Percentiles rank a stretch among this genome's conserved stretches.
These are phyloP conservation scores for Zymoseptoria ardabiliae DNA, from an alignment of 2,329 filamentous ascomycete species.

Conservation along the genomic window DNA sequence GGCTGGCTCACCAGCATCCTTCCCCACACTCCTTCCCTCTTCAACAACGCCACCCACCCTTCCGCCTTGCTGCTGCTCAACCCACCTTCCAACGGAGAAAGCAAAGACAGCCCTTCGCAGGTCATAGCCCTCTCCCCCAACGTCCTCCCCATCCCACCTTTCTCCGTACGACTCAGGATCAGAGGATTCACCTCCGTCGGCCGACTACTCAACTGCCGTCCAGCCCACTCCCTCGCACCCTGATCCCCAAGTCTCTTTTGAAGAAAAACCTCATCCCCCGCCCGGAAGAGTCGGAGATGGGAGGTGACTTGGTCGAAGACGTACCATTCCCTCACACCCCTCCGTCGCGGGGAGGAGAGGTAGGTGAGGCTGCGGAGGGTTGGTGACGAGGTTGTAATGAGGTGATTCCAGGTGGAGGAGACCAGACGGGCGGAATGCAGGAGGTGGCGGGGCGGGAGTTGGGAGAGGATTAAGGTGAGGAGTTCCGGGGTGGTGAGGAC, in stretches of 20 bases:
- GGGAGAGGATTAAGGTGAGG: constrained; percentile 11
- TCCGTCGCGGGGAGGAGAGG: neutral
- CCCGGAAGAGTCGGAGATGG: neutral
- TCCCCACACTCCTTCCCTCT: neutral
- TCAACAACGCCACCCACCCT: neutral
- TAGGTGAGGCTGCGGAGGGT: neutral
- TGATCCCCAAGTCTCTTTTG: neutral
- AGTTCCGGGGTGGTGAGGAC: constrained; percentile 17
- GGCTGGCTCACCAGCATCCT: neutral
- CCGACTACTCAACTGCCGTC: neutral
- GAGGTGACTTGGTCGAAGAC: neutral
- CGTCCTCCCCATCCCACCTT: neutral
- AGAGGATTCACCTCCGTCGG: neutral
- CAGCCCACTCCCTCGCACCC: neutral
- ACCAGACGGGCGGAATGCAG: constrained; percentile 13
- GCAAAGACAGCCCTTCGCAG: neutral
- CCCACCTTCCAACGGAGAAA: neutral
- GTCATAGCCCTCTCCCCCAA: neutral
- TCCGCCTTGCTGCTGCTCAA: neutral
- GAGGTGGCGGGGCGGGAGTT: constrained; percentile 8
- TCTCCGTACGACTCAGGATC: neutral
- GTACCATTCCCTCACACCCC: neutral
- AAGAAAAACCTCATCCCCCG: neutral
- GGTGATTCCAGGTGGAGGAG: constrained; percentile 12
- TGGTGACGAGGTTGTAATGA: constrained; percentile 2